Percentiles rank a stretch among this genome's conserved stretches.
Evolutionary conservation across 2,329 filamentous ascomycete genomes (phyloP).

Genomic region (Ilyonectria destructans): DNA sequence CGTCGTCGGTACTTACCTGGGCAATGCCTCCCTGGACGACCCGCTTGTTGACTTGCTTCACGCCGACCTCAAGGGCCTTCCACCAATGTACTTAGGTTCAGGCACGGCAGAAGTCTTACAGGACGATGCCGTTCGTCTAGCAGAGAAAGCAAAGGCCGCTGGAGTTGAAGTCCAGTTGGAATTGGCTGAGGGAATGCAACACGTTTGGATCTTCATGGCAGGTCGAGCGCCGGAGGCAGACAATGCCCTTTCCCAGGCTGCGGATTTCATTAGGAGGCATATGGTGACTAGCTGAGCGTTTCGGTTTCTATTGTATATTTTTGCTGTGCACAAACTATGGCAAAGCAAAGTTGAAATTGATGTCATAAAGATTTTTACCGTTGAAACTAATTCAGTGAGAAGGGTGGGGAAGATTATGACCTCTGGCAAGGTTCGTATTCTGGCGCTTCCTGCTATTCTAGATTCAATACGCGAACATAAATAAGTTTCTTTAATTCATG

Average conservation of each 20-base stretch:
- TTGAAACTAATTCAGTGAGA: no score
- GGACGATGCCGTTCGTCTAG: constrained; percentile 6
- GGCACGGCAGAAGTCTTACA: constrained; percentile 10
- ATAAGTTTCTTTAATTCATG: no score
- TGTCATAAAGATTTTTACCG: no score
- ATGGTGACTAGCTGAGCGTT: no score
- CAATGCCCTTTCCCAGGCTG: constrained; percentile 2
- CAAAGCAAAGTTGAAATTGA: no score
- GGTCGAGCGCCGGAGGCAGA: constrained; percentile 12
- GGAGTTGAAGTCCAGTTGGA: constrained; percentile 11
- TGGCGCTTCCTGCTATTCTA: no score
- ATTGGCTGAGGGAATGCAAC: constrained; percentile 7
- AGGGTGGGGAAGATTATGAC: no score
- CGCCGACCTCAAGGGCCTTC: constrained; percentile 5
- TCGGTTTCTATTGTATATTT: no score
- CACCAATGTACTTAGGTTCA: constrained; percentile 6
- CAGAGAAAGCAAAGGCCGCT: not conserved
- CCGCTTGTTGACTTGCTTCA: constrained; percentile 12
- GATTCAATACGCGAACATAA: no score
- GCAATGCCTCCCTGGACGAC: constrained; percentile 1
- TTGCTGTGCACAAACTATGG: no score
- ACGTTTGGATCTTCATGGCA: constrained; percentile 15
- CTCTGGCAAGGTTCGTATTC: no score
- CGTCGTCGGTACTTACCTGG: constrained; percentile 4
- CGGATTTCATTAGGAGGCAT: not conserved